Evolutionary conservation across 2,329 filamentous ascomycete genomes (phyloP).

Genomic region (Clarireedia sp.): DNA sequence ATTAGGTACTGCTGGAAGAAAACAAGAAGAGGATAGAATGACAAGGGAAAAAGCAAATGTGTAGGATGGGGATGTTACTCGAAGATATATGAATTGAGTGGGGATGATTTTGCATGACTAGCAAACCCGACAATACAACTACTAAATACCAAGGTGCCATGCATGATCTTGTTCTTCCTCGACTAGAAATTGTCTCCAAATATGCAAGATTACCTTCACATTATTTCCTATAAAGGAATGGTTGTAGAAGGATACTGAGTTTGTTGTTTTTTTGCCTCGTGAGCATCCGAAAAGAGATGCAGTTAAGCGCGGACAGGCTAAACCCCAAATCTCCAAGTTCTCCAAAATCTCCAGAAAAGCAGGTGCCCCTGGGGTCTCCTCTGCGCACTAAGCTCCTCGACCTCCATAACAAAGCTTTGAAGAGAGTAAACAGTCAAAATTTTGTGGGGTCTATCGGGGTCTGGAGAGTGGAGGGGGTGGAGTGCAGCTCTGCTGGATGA

Average conservation of each 20-base stretch:
- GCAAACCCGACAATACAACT: not conserved
- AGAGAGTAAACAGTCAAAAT: not conserved
- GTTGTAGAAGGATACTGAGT: not conserved
- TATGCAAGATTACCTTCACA: not conserved
- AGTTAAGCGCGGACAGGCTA: not conserved
- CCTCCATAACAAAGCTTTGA: not conserved
- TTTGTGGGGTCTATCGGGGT: not conserved
- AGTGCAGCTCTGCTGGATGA: not conserved
- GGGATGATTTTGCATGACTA: not conserved
- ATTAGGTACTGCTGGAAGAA: not conserved
- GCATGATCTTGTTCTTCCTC: not conserved
- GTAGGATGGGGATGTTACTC: not conserved
- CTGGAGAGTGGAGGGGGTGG: slow-evolving; percentile 5
- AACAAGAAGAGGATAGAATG: not conserved
- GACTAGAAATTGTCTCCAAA: not conserved
- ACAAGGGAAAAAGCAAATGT: not conserved
- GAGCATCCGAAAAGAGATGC: not conserved
- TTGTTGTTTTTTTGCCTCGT: not conserved
- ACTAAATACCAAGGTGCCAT: not conserved
- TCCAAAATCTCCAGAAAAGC: not conserved
- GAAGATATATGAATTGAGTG: slow-evolving; percentile 4
- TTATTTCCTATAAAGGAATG: slow-evolving; percentile 3
- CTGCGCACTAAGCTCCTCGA: not conserved
- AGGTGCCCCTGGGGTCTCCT: not conserved
- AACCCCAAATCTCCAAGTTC: not conserved